These are phyloP conservation scores for Ambrosiella beaveri DNA, from an alignment of 2,329 filamentous ascomycete genomes.

Conservation along the genomic window DNA sequence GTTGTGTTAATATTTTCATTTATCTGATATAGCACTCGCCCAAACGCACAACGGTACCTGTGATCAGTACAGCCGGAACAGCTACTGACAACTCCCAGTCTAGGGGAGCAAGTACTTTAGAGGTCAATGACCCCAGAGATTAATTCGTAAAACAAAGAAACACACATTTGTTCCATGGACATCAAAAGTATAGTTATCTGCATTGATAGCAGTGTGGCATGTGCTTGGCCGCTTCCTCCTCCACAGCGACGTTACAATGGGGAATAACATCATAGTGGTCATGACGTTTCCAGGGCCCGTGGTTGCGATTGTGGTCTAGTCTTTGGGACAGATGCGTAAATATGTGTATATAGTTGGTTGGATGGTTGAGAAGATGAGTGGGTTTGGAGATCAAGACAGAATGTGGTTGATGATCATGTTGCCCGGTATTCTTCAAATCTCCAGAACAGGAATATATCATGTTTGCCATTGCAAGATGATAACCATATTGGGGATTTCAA, in stretches of 20 bases:
- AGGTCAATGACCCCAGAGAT: background rate
- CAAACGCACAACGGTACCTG: too few species aligned
- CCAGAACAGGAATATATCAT: too few species aligned
- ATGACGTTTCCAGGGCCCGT: background rate
- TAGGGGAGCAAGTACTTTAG: background rate
- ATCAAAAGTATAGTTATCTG: background rate
- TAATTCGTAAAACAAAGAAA: background rate
- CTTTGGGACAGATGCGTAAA: too few species aligned
- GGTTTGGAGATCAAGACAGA: too few species aligned
- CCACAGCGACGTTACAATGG: background rate
- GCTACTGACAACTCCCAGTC: background rate
- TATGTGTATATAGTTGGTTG: too few species aligned
- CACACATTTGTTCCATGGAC: background rate
- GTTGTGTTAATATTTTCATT: background rate
- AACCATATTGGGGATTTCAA: too few species aligned
- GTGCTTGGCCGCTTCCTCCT: background rate
- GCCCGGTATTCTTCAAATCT: too few species aligned
- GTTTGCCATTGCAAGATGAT: too few species aligned
- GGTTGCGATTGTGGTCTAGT: background rate
- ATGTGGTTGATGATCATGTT: too few species aligned
- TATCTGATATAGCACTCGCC: background rate
- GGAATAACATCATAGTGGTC: background rate
- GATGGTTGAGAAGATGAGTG: too few species aligned
- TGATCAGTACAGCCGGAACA: background rate
- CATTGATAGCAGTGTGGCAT: background rate